Evolutionary conservation across 495 filamentous ascomycete genomes (phyloP).

Genomic region (Tuber borchii): DNA sequence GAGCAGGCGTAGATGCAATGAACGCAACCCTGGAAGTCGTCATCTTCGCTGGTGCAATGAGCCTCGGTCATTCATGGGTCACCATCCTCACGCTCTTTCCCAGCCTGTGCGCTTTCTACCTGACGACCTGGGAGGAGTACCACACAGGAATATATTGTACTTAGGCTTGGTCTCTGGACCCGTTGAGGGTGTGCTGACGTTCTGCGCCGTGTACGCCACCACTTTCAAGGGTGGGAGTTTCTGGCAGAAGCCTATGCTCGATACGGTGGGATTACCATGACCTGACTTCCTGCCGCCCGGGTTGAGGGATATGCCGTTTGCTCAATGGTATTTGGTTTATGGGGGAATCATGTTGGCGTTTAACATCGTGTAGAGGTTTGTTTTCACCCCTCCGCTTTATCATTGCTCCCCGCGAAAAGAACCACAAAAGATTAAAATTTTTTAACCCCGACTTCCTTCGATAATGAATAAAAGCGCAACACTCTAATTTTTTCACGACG

Average conservation of each 20-base stretch:
- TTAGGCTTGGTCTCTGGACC: constrained; percentile 89
- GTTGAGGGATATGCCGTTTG: constrained; percentile 73
- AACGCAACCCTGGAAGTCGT: constrained; percentile 92
- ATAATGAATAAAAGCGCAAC: too few species aligned
- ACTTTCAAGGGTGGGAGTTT: constrained; percentile 82
- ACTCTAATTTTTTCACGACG: constrained; percentile 35
- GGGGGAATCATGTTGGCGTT: constrained; percentile 73
- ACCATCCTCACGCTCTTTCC: constrained; percentile 80
- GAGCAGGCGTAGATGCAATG: constrained; percentile 74
- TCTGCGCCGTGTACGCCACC: constrained; percentile 71
- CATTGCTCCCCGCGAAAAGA: neutral
- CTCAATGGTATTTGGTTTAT: constrained; percentile 89
- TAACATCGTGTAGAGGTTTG: constrained; percentile 62
- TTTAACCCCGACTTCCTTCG: constrained; percentile 34
- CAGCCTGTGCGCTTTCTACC: constrained; percentile 64
- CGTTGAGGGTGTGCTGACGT: constrained; percentile 84
- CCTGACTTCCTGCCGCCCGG: constrained; percentile 59
- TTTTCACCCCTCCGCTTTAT: constrained; percentile 20
- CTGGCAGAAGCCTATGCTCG: constrained; percentile 78
- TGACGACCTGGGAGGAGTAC: constrained; percentile 99
- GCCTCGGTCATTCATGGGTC: constrained; percentile 86
- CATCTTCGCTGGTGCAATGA: constrained; percentile 83
- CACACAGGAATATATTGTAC: constrained; percentile 94
- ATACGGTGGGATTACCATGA: constrained; percentile 61
- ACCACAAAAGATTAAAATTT: constrained; percentile 33